Evolutionary conservation across 768 basidiomycete species (phyloP), one percentile per base, ranked within the genome.

Genomic region (Termitomyces titanicus): DNA sequence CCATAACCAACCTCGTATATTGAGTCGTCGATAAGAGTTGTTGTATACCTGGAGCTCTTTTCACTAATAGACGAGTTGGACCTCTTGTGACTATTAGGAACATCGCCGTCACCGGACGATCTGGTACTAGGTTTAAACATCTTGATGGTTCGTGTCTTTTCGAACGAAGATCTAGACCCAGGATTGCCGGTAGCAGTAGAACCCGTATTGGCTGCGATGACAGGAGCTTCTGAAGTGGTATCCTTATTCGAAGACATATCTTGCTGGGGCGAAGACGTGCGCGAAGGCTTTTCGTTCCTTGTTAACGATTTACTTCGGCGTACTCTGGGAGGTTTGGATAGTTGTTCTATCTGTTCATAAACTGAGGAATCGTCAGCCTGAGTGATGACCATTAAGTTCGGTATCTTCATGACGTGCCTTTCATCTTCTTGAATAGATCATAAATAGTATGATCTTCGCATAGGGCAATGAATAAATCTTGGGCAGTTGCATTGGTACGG

Each of bases 361-460:
- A 90, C 90, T 92, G 65, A 20, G 59, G 40, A 42, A n/a, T 34
- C 45, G 45, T 45, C 50, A 57, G 44, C 38, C 33, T 29, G 4
- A 31, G 20, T 39, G 25, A 54, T 29, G 37, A 37, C n/a, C 27
- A 25, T 40, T 10, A 33, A 31, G 11, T 3, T 20, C 25, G 22
- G 18, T 17, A 22, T 35, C 37, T 39, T 51, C 31, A n/a, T 38
- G 53, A 70, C 79, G 60, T 60, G 92, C 94, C 89, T 75, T 89
- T 83, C 89, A 95, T 90, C 22, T 81, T 78, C 71, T 85, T 91
- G 73, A 95, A 94, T 56, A 90, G 78, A 25, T 81, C 82, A 72
- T 93, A 97, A 46, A 96, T 82, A 46, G 85, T 77, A 61, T 91
- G 86, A 70, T 97, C 95, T 71, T 97, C 95, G 58, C 92, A 94